phyloP scores from a whole-genome alignment of 2,329 filamentous ascomycete species.

The Ceratocystis variospora region DNA sequence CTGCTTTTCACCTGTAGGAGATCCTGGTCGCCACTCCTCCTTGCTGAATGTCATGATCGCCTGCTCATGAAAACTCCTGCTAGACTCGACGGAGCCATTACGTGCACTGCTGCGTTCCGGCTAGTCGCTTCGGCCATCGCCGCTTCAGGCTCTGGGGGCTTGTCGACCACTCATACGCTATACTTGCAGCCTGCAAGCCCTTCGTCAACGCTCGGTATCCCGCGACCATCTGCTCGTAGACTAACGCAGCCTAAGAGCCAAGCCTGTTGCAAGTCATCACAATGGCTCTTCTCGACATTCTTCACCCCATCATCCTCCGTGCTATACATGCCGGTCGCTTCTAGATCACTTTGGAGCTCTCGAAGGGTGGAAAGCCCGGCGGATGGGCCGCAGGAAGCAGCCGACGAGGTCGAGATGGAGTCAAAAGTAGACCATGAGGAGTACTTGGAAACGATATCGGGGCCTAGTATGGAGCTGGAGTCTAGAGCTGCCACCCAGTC shows the following conservation, averaged over 20 bases:
- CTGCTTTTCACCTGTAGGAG: background rate
- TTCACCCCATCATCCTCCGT: slow-evolving; percentile 18
- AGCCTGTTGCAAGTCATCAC: slow-evolving; percentile 16
- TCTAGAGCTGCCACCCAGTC: background rate
- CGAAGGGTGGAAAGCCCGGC: background rate
- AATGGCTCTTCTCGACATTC: slow-evolving; percentile 33
- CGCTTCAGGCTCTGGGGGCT: background rate
- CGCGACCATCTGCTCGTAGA: background rate
- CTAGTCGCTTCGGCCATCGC: slow-evolving; percentile 21
- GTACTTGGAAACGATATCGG: background rate
- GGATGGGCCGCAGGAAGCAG: background rate
- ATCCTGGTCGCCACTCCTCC: background rate
- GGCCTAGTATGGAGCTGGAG: background rate
- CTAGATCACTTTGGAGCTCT: slow-evolving; percentile 12
- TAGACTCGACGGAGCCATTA: slow-evolving; percentile 46
- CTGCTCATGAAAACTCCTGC: slow-evolving; percentile 45
- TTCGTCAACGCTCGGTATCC: background rate
- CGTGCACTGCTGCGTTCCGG: slow-evolving; percentile 40
- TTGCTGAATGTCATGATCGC: slow-evolving; percentile 14
- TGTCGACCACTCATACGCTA: background rate
- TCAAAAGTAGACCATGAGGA: background rate
- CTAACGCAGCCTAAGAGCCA: background rate
- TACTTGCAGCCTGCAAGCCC: background rate
- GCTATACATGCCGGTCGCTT: slow-evolving; percentile 10
- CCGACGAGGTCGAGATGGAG: background rate